phyloP scores from a whole-genome alignment of 306 rosid genomes.

The Myrica gale region DNA sequence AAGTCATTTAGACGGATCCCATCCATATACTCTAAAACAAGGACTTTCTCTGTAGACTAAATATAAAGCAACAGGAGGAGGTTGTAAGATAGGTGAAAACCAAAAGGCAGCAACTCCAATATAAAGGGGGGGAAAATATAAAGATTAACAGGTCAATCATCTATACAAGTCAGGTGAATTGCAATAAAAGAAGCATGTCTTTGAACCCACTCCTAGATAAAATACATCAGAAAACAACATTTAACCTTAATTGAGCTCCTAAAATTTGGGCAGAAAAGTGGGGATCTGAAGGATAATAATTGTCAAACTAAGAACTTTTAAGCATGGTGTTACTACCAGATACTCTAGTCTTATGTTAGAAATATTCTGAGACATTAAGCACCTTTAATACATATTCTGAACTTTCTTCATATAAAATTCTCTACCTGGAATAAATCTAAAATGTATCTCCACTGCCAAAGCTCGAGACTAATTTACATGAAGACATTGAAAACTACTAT shows the following conservation, averaged over 20 bases:
- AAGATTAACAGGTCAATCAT: not conserved
- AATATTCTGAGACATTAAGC: not conserved
- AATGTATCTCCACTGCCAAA: not conserved
- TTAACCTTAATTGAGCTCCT: not conserved
- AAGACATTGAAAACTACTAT: not conserved
- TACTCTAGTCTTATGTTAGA: not conserved
- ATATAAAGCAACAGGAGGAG: constrained; percentile 35
- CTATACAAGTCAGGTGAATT: not conserved
- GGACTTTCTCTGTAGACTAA: constrained; percentile 88
- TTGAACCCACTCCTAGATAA: not conserved
- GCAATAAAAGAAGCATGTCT: not conserved
- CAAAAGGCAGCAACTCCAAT: constrained; percentile 8
- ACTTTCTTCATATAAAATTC: not conserved
- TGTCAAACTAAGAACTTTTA: not conserved
- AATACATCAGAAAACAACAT: not conserved
- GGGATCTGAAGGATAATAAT: not conserved
- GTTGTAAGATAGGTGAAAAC: constrained; percentile 15
- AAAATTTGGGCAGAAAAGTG: not conserved
- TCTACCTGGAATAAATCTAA: not conserved
- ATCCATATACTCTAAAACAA: constrained; percentile 92
- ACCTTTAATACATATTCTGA: not conserved
- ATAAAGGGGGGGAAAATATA: not conserved
- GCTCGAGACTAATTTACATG: not conserved
- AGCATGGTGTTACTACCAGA: not conserved
- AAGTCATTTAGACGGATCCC: constrained; percentile 92